phyloP scores from a whole-genome alignment of 2,329 filamentous ascomycete species.

The Capronia americana region DNA sequence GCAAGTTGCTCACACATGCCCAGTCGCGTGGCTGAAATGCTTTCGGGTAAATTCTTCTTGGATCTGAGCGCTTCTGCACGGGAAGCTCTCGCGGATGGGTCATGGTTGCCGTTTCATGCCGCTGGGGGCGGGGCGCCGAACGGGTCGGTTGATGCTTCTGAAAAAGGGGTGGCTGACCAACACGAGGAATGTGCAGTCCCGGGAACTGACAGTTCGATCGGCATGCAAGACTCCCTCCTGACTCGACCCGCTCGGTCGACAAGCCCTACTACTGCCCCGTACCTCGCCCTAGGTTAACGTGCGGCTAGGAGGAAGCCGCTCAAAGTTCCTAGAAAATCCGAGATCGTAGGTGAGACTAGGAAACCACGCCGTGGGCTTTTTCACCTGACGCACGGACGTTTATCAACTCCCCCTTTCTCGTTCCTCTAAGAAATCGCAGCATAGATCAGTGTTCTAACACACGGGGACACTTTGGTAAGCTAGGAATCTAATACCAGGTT shows the following conservation, averaged over 20 bases:
- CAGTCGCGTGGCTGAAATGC: not conserved
- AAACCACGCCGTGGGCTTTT: not conserved
- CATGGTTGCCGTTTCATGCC: not conserved
- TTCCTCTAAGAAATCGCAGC: not conserved
- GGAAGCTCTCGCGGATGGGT: not conserved
- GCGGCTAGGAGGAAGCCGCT: not conserved
- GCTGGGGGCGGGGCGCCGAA: not conserved
- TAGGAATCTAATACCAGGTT: not conserved
- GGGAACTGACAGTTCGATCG: not conserved
- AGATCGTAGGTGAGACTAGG: not conserved
- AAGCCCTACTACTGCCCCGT: not conserved
- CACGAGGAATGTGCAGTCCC: not conserved
- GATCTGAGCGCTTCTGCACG: not conserved
- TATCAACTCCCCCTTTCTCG: not conserved
- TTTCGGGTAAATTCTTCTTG: not conserved
- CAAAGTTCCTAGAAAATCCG: not conserved
- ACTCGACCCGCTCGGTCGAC: not conserved
- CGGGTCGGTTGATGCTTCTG: not conserved
- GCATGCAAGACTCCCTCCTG: not conserved
- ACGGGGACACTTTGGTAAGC: not conserved
- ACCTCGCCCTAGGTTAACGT: not conserved
- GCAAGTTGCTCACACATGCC: not conserved
- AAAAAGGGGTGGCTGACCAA: not conserved
- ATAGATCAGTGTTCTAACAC: not conserved
- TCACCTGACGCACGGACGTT: not conserved